Conservation (phyloP, 2,329 filamentous ascomycete species). For the Fusarium sp. region DNA sequence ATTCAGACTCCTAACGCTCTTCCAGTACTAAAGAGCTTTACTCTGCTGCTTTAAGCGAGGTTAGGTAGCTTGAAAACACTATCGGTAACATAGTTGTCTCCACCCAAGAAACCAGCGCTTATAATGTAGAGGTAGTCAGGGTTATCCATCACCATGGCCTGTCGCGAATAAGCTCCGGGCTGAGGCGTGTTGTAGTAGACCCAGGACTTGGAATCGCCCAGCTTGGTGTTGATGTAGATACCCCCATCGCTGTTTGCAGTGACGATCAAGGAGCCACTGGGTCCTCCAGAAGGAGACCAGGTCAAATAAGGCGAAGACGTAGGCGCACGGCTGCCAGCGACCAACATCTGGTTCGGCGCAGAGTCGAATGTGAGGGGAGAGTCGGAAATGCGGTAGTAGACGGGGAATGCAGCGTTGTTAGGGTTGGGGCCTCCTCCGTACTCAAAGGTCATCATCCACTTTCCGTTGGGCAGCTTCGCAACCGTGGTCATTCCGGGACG, state of each 20-base stretch:
- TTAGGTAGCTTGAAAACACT: constrained; percentile 22
- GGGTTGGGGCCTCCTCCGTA: background rate
- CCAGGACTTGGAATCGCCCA: constrained; percentile 15
- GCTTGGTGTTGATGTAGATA: constrained; percentile 18
- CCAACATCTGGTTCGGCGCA: background rate
- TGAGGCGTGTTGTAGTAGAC: constrained; percentile 18
- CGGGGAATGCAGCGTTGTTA: background rate
- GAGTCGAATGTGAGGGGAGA: constrained; percentile 21
- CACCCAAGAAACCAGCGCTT: constrained; percentile 7
- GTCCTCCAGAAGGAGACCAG: background rate
- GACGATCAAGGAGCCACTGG: constrained; percentile 4
- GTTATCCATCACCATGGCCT: constrained; percentile 18
- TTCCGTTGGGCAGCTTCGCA: constrained; percentile 1
- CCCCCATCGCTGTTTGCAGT: constrained; percentile 10
- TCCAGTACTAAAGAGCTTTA: no score
- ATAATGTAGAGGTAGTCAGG: constrained; percentile 15
- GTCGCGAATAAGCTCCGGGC: constrained; percentile 19
- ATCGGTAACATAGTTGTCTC: constrained; percentile 13
- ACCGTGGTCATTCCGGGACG: constrained; percentile 30
- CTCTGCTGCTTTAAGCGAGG: background rate
- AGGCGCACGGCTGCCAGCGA: background rate
- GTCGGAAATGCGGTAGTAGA: constrained; percentile 25
- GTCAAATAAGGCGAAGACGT: constrained; percentile 15
- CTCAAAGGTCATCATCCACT: constrained; percentile 32
- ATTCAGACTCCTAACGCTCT: no score